Conservation (phyloP, 2,329 filamentous ascomycete genomes). For the Fusarium austroafricanum region DNA sequence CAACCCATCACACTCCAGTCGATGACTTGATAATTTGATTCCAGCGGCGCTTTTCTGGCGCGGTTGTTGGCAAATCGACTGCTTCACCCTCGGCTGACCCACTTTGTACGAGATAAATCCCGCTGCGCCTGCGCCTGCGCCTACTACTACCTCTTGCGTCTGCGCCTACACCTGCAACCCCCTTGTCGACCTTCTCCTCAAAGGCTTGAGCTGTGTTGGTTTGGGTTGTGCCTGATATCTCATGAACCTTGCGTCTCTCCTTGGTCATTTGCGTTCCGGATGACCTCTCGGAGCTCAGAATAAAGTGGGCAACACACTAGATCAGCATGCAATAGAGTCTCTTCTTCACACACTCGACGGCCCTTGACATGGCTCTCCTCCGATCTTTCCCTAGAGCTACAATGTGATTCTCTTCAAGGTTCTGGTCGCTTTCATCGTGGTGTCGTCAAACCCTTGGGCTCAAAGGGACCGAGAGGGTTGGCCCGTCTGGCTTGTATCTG, state of each 20-base stretch:
- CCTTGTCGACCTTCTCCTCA: constrained; percentile 5
- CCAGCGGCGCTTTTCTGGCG: constrained; percentile 16
- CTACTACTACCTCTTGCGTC: constrained; percentile 18
- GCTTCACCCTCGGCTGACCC: constrained; percentile 28
- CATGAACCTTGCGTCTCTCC: constrained; percentile 28
- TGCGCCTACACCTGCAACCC: constrained; percentile 15
- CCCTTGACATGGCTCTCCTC: constrained; percentile 26
- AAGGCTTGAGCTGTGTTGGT: constrained; percentile 9
- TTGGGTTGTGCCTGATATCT: constrained; percentile 19
- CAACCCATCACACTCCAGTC: constrained; percentile 33
- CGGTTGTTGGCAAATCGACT: constrained; percentile 20
- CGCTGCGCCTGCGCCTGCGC: constrained; percentile 30
- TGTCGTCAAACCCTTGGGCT: constrained; percentile 13
- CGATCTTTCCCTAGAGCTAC: constrained; percentile 24
- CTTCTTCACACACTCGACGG: constrained; percentile 24
- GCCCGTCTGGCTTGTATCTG: constrained; percentile 24
- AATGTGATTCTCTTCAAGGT: not conserved
- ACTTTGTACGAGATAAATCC: constrained; percentile 30
- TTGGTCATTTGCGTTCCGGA: constrained; percentile 30
- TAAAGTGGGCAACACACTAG: constrained; percentile 35
- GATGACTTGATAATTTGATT: constrained; percentile 29
- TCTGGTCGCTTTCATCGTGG: constrained; percentile 26
- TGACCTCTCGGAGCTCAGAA: constrained; percentile 34
- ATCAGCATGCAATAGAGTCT: constrained; percentile 35
- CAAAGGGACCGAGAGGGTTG: constrained; percentile 24